Evolutionary conservation across 305 asterid genomes (phyloP).

Genomic region (Lippia alba): DNA sequence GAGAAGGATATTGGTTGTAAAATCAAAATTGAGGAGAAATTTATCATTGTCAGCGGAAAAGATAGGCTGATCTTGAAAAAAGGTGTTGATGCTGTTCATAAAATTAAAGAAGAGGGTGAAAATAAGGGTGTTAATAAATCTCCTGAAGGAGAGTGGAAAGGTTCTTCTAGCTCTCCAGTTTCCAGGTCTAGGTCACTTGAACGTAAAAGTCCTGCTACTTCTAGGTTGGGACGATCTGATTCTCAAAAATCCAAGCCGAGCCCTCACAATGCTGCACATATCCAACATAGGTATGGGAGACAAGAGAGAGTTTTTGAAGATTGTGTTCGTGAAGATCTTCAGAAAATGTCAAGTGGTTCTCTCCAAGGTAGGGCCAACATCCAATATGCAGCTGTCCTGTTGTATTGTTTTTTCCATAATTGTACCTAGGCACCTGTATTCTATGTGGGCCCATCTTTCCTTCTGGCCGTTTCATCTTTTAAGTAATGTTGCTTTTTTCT

Average conservation of each 20-base stretch:
- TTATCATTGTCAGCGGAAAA: constrained; percentile 95
- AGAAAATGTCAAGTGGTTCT: constrained; percentile 72
- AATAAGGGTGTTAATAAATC: constrained; percentile 62
- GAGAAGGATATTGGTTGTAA: constrained; percentile 95
- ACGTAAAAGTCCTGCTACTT: constrained; percentile 73
- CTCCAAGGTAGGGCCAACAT: constrained; percentile 75
- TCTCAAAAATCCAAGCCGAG: constrained; percentile 73
- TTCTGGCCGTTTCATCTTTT: constrained; percentile 27
- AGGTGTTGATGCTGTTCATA: constrained; percentile 95
- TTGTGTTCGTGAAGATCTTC: constrained; percentile 75
- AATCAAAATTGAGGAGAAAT: constrained; percentile 88
- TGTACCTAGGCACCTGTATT: constrained; percentile 25
- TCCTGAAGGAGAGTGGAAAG: constrained; percentile 64
- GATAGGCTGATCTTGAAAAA: constrained; percentile 85
- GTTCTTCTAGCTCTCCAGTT: constrained; percentile 59
- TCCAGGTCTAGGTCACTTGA: constrained; percentile 78
- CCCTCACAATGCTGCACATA: constrained; percentile 56
- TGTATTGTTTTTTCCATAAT: constrained; percentile 7
- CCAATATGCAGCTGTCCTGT: constrained; percentile 14
- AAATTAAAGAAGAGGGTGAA: constrained; percentile 74
- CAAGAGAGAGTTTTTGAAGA: constrained; percentile 78
- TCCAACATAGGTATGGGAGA: constrained; percentile 62
- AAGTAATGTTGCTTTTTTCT: constrained; percentile 47
- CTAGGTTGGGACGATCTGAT: constrained; percentile 69
- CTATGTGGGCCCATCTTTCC: constrained; percentile 21